Percentiles rank a stretch among this genome's conserved stretches.
Conservation (phyloP, 1,284 basidiomycete genomes). For the Sporisorium graminicola region DNA sequence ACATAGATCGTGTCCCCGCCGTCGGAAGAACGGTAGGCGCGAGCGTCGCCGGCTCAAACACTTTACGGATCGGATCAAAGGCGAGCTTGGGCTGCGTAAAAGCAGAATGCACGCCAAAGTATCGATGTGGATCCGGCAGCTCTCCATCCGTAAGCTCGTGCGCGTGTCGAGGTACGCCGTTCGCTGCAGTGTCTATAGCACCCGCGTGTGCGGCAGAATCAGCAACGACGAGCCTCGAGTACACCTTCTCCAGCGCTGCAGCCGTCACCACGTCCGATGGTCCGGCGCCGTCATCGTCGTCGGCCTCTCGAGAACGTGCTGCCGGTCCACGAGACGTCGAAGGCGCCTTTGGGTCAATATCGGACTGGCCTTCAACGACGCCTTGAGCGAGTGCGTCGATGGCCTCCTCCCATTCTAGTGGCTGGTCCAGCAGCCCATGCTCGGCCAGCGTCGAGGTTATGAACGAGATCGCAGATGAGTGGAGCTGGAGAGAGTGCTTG, state of each 20-base stretch:
- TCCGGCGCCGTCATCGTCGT: constrained; percentile 1
- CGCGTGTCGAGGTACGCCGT: constrained; percentile 17
- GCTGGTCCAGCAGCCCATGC: constrained; percentile 59
- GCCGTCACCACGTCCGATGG: constrained; percentile 57
- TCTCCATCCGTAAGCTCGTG: constrained; percentile 71
- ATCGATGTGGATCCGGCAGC: constrained; percentile 83
- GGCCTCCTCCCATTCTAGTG: constrained; percentile 61
- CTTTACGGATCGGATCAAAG: constrained; percentile 85
- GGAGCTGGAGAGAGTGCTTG: constrained; percentile 66
- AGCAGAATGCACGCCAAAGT: constrained; percentile 86
- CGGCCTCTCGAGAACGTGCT: not conserved
- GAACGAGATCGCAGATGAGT: constrained; percentile 64
- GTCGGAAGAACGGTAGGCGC: constrained; percentile 49
- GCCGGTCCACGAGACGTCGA: constrained; percentile 6
- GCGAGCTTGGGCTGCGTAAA: constrained; percentile 94
- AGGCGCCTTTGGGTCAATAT: constrained; percentile 6
- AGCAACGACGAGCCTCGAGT: constrained; percentile 62
- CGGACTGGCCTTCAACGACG: constrained; percentile 55
- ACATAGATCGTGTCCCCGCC: constrained; percentile 44
- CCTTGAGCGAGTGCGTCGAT: constrained; percentile 66
- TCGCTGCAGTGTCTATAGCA: not conserved
- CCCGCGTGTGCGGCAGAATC: constrained; percentile 49
- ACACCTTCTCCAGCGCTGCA: constrained; percentile 58
- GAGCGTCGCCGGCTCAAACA: constrained; percentile 75
- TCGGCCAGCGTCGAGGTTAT: constrained; percentile 60